Conservation (phyloP, 2,329 filamentous ascomycete species). For the Calonectria henricotiae region DNA sequence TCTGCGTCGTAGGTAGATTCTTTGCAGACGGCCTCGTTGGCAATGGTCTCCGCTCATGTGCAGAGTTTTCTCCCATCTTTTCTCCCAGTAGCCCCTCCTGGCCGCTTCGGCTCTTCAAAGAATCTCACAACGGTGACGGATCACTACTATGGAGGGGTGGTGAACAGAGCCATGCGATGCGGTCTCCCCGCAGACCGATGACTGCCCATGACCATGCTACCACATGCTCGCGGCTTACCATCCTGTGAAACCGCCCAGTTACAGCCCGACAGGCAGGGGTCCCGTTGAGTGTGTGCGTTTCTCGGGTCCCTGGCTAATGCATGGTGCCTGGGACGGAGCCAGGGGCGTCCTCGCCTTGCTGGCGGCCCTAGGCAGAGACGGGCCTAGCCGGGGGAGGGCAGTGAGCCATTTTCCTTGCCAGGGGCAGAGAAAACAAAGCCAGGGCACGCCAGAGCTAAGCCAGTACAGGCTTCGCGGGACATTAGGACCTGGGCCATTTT, state of each 20-base stretch:
- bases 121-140: constrained; percentile 18
- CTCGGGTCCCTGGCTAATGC: constrained; percentile 52
- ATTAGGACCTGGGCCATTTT: constrained; percentile 31
- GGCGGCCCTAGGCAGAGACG: constrained; percentile 40
- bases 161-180: background rate
- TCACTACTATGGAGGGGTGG: background rate
- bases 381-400: constrained; percentile 34
- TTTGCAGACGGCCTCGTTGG: background rate
- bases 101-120: background rate
- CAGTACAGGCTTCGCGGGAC: background rate
- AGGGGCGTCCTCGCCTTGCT: constrained; percentile 24
- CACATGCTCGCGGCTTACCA: constrained; percentile 32
- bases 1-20: background rate
- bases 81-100: constrained; percentile 29
- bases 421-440: constrained; percentile 21
- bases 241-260: constrained; percentile 41
- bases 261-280: constrained; percentile 34
- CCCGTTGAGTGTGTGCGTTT: constrained; percentile 51
- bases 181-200: constrained; percentile 24
- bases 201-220: constrained; percentile 37
- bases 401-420: constrained; percentile 51
- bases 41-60: constrained; percentile 10
- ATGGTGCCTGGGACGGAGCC: constrained; percentile 47
- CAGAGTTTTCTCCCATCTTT: constrained; percentile 50
- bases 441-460: constrained; percentile 31